Evolutionary conservation across 1,284 basidiomycete genomes (phyloP), one percentile per base, ranked within the genome.

Genomic region (Ceratorhiza oryzae-sativae): DNA sequence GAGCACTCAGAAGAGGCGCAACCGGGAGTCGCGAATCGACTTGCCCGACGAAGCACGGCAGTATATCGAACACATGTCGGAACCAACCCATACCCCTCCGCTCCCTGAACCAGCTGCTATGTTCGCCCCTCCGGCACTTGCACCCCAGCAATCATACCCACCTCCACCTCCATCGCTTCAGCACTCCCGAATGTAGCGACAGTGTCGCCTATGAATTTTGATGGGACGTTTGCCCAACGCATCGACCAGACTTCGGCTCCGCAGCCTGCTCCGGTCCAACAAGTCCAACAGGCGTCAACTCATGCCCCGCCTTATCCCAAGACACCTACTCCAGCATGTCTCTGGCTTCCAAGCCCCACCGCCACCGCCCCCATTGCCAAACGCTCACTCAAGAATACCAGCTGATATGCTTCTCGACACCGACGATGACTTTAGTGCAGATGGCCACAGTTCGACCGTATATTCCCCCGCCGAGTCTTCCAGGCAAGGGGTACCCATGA

Each of bases 31-130:
- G 13, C 84, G 85, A 39, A 86, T 89, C 62, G 87, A 87, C 41
- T 82, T 91, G 39, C 89, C 91, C 0, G 90, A 91, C 72, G 91
- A 92, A 78, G 88, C 89, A 18, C 86, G 83, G 74, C 86, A 85
- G 53, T 92, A 90, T 77, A 89, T 91, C 71, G 83, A 86, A 42
- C 86, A 84, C 74, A 87, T 90, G 84, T 79, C 79, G 27, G 89
- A 91, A 60, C 87, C 87, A 6, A 88, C 82, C 4, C 56, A 41
- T 6, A 59, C 56, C 9, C 6, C 80, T 85, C n/a, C 89, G 86
- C 42, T 30, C 76, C 86, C 88, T 3, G 59, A 55, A 23, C n/a
- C 13, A 36, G 34, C 36, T 42, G 53, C 32, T 9, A 41, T 12
- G 15, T 34, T 49, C n/a, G 55, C 51, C 25, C 67, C 51, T 34